Evolutionary conservation across 208 protist genomes (phyloP).

Genomic region (Crithidia bombi): DNA sequence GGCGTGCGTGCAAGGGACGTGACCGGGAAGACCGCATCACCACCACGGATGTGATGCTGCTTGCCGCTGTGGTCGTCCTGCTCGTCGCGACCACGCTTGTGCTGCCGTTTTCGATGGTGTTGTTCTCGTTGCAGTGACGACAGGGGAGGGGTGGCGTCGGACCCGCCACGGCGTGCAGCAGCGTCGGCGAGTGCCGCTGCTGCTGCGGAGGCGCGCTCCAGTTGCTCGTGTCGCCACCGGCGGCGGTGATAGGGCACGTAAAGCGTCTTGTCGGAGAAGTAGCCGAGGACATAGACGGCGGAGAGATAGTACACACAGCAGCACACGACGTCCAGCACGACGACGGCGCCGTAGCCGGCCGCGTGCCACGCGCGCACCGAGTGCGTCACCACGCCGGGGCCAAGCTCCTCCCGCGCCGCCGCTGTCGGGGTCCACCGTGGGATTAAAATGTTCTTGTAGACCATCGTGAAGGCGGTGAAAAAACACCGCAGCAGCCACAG

Average conservation of each 20-base stretch:
- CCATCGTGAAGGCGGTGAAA: conserved; percentile 47
- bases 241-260: conserved; percentile 49
- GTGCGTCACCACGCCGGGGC: not conserved
- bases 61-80: not conserved
- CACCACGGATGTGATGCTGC: too few species aligned
- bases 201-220: not conserved
- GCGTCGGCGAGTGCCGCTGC: conserved; percentile 2
- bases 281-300: conserved; percentile 41
- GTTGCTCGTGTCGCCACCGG: conserved; percentile 34
- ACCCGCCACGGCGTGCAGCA: not conserved
- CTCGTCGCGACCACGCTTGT: not conserved
- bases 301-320: conserved; percentile 40
- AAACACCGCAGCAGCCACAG: conserved; percentile 47
- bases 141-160: not conserved
- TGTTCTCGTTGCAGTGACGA: not conserved
- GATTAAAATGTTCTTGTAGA: conserved; percentile 54
- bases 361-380: conserved; percentile 43
- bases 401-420: not conserved
- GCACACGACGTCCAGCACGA: conserved; percentile 44
- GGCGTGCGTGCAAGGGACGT: conserved; percentile 23
- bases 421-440: conserved; percentile 16
- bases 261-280: conserved; percentile 50
- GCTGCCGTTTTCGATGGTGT: not conserved
- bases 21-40: not conserved
- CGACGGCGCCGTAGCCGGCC: conserved; percentile 41